Conservation (phyloP, 495 filamentous ascomycete genomes). For the Penicillium flavigenum region DNA sequence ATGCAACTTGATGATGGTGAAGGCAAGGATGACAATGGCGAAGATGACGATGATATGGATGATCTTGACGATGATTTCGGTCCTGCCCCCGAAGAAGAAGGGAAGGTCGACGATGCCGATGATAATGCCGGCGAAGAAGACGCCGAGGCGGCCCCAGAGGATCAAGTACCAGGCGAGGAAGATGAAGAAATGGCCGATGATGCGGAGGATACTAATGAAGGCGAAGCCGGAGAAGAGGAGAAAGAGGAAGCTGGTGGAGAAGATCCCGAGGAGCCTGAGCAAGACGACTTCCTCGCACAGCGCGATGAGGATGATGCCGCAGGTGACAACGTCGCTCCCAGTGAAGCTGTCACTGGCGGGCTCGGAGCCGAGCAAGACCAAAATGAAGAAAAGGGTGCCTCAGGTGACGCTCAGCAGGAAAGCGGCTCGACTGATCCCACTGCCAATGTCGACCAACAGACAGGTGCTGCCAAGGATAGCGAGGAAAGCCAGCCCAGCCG, state of each 20-base stretch:
- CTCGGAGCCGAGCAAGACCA: conserved; percentile 46
- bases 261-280: conserved; percentile 40
- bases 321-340: conserved; percentile 51
- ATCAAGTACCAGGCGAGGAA: conserved; percentile 28
- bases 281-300: conserved; percentile 45
- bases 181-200: conserved; percentile 41
- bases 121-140: conserved; percentile 39
- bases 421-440: conserved; percentile 47
- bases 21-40: conserved; percentile 59
- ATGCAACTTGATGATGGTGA: conserved; percentile 68
- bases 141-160: conserved; percentile 42
- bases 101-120: conserved; percentile 38
- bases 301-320: conserved; percentile 44
- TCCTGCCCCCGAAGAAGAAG: conserved; percentile 50
- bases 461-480: conserved; percentile 43
- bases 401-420: conserved; percentile 62
- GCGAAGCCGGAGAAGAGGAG: conserved; percentile 52
- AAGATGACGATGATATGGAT: conserved; percentile 70
- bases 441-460: conserved; percentile 44
- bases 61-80: conserved; percentile 66
- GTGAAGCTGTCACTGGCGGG: conserved; percentile 46
- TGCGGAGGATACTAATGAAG: conserved; percentile 38
- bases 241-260: conserved; percentile 56
- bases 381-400: conserved; percentile 64
- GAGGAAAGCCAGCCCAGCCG: conserved; percentile 46